Evolutionary conservation across 306 rosid genomes (phyloP), one percentile per base, ranked within the genome.

Genomic region (Cyamopsis tetragonoloba): DNA sequence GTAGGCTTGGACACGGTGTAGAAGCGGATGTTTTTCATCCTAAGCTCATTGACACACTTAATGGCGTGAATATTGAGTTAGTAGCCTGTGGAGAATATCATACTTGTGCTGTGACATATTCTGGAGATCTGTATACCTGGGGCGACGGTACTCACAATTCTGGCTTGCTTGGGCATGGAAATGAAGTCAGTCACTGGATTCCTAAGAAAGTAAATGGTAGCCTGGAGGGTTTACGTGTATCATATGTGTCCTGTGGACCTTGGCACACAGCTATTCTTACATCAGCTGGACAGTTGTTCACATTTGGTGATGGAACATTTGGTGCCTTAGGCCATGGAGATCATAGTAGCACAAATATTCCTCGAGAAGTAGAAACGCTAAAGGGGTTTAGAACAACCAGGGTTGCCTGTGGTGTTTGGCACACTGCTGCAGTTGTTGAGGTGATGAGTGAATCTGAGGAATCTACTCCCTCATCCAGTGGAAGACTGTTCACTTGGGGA

Each of bases 321-420:
- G 98, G 97, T 56, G 93, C 96, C 83, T 85, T 93, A 39, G 98
- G 98, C 60, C 98, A 88, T 68, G 98, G 97, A 71, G 89, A 89
- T 84, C 83, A 28, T 66, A 74, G 73, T 69, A 80, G 87, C 80
- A 31, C 85, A 67, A 80, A 44, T 82, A 80, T 77, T 73, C 98
- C 97, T 35, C 89, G 87, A 13, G 95, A 84, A 80, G 96, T 89
- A 22, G 97, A 88, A 74, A 71, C 73, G 57, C 80, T 93, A 81
- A 81, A 68, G 68, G 95, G 96, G 68, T 76, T 83, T 65, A 88
- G 85, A 83, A 86, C 91, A 61, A 82, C 62, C 38, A 86, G 68
- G 81, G 96, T 88, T 83, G 82, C 97, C 60, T 93, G 98, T 75
- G 97, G 98, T 79, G 91, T 86, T 71, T 93, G 98, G 98, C 98